phyloP scores from a whole-genome alignment of 352 stramenopile genomes.

The Globisporangium nunn region DNA sequence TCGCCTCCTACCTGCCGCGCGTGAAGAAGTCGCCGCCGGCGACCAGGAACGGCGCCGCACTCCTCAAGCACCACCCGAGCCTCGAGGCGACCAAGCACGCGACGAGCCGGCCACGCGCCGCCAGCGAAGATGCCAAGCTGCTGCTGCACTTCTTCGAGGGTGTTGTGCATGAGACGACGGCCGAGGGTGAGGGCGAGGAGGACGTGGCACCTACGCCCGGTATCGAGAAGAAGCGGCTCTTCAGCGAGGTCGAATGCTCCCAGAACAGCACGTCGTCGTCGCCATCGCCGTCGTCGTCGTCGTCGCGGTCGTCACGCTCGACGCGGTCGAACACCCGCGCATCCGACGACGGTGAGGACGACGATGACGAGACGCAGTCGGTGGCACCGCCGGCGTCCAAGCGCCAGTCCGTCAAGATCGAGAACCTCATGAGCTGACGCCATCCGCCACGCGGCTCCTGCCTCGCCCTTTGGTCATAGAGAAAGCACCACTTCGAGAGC shows the following conservation, averaged over 20 bases:
- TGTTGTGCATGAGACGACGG: slow-evolving; percentile 26
- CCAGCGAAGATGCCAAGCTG: slow-evolving; percentile 67
- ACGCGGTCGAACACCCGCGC: background rate
- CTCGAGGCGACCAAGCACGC: slow-evolving; percentile 20
- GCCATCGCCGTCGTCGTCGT: too few relatives aligned
- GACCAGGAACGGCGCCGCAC: slow-evolving; percentile 11
- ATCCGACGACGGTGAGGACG: slow-evolving; percentile 1
- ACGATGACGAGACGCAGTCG: slow-evolving; percentile 5
- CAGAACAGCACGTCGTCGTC: background rate
- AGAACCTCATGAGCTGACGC: slow-evolving; percentile 29
- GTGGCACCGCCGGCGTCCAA: slow-evolving; percentile 24
- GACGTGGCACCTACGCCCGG: too few relatives aligned
- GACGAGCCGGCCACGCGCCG: slow-evolving; percentile 11
- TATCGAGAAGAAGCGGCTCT: slow-evolving; percentile 37
- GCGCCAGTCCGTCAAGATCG: slow-evolving; percentile 34
- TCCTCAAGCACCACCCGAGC: slow-evolving; percentile 6
- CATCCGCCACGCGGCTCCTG: background rate
- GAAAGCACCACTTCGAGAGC: background rate
- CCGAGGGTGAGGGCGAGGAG: background rate
- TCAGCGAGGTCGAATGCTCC: slow-evolving; percentile 27
- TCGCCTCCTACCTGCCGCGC: slow-evolving; percentile 1
- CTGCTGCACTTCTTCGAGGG: slow-evolving; percentile 73
- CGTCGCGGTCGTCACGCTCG: too few relatives aligned
- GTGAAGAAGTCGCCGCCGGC: slow-evolving; percentile 9
- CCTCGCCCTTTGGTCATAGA: slow-evolving; percentile 1